Base-by-base conservation (phyloP, 371 early-diverging fungal species). In the Rhizopus stolonifer region DNA sequence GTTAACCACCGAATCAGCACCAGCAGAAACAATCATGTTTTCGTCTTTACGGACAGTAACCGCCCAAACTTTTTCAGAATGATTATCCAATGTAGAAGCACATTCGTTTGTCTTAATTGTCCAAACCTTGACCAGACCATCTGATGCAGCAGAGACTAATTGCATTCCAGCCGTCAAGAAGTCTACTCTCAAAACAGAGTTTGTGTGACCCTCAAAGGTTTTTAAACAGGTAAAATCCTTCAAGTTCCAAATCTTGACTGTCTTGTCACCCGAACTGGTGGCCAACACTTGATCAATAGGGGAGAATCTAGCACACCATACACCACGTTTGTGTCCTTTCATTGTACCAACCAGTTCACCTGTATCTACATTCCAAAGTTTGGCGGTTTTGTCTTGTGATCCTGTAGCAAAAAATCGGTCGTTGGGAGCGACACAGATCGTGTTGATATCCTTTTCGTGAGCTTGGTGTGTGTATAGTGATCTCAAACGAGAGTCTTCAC, bases 401-500 rank as follows among this genome's bases (percentile, higher is more conserved):
- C 92, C 98, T 6, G 96, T 93, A 0, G 95, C 98, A 78, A 99
- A 93, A 13, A 91, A 61, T 48, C 86, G 84, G 67, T 95, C 93
- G 71, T 94, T 95, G 3, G 95, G 95, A 3, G 96, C 84, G 23
- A 99, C 81, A 24, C 90, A 83, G 23, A 99, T 81, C 2, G 93
- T 80, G 64, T 99, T 97, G 65, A 99, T 95, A 65, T 98, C 98
- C 75, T 95, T 96, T 25, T 95, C 98, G 73, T 99, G 99, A 0
- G 95, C 96, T 63, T 88, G 88, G 70, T 93, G 82, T 18, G 95
- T 98, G 64, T 85, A 96, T 26, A 82, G 66, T 1, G 95, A 79
- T 50, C 80, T 84, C 40, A 82, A 80, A 5, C 71, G 76, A 14
- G 67, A 60, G 2, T 72, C 62, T 42, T 77, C 78, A 42, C 71